These are phyloP conservation scores for Sporothrix euskadiensis DNA, from an alignment of 2,329 filamentous ascomycete genomes.

Conservation along the genomic window DNA sequence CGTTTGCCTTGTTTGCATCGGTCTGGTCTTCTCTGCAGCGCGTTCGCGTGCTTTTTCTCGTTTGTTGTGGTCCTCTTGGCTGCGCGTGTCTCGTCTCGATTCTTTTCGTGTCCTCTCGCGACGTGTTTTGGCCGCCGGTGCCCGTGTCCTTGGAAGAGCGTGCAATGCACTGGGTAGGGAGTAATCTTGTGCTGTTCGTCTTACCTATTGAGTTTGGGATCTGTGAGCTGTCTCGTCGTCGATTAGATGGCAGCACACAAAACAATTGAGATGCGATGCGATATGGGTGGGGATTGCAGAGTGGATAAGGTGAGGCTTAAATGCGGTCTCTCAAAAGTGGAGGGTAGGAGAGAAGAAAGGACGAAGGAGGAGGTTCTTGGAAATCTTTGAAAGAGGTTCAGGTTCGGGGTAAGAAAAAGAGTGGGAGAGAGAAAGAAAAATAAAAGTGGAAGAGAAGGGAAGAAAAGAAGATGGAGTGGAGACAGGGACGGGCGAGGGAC, in stretches of 20 bases:
- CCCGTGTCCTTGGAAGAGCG: background rate
- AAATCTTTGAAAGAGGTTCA: slow-evolving; percentile 25
- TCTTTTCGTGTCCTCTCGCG: background rate
- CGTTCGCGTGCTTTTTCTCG: background rate
- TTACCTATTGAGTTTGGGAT: slow-evolving; percentile 24
- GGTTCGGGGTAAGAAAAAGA: slow-evolving; percentile 23
- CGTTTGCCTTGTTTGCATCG: background rate
- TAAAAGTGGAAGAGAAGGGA: slow-evolving; percentile 30
- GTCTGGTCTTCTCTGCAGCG: background rate
- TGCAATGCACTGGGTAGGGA: background rate
- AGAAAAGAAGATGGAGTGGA: slow-evolving; percentile 35
- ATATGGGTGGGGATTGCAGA: slow-evolving; percentile 31
- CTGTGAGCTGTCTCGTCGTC: slow-evolving; percentile 27
- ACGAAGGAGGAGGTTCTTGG: slow-evolving; percentile 21
- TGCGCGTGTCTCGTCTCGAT: background rate
- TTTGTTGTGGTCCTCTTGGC: background rate
- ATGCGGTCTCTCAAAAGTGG: slow-evolving; percentile 34
- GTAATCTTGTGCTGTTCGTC: background rate
- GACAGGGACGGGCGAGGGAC: slow-evolving; percentile 27
- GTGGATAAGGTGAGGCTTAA: slow-evolving; percentile 34
- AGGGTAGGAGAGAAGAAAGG: slow-evolving; percentile 32
- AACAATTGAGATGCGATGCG: slow-evolving; percentile 25
- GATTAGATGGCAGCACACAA: slow-evolving; percentile 27
- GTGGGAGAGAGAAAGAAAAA: slow-evolving; percentile 25
- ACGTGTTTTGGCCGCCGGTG: background rate